Base-by-base conservation (phyloP, 1,284 basidiomycete genomes). In the Heliocybe sulcata region DNA sequence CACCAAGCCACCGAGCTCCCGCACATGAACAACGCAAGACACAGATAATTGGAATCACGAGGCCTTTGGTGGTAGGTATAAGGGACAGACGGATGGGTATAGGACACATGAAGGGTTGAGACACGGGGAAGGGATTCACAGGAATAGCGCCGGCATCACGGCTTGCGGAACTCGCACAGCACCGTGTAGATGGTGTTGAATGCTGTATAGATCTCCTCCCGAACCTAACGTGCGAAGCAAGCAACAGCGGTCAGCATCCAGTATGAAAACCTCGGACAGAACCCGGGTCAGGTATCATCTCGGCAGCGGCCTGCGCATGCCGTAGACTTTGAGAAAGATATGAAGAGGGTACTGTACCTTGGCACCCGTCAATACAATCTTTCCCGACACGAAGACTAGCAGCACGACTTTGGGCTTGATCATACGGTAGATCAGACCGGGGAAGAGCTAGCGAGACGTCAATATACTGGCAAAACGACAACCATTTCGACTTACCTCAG, bases 141-240 rank as follows among this genome's bases (percentile, higher is more conserved):
- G 31, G 35, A 51, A 19, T 10, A 20, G 22, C 54, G 20, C 26
- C 10, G 26, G 31, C 52, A 61, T 77, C 71, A 91, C 55, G 89
- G 90, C 72, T 92, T 92, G 70, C 88, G 81, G 79, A 92, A 92
- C 67, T 92, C 90, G 76, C 87, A 90, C 59, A 96, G 72, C 77
- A 95, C 93, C 55, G 93, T 94, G 72, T 98, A 98, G 62, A 99
- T 99, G 59, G 94, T 93, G 77, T 98, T 98, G 84, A 99, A 99
- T 38, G 97, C 97, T 56, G 92, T 94, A 71, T 99, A 99, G 63
- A 99, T 99, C 81, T 99, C 97, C 76, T 98, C 95, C 73, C 97
- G 83, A 71, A 98, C 90, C 92, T 94, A 70, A 61, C 60, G 66
- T 61, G 65, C 63, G 58, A 67, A 63, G 62, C 31, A 51, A 29